A percentile compares a stretch with the other conserved stretches of the same genome.
These are phyloP conservation scores for Metschnikowia vanudenii DNA, from an alignment of 805 yeast species.

Conservation along the genomic window DNA sequence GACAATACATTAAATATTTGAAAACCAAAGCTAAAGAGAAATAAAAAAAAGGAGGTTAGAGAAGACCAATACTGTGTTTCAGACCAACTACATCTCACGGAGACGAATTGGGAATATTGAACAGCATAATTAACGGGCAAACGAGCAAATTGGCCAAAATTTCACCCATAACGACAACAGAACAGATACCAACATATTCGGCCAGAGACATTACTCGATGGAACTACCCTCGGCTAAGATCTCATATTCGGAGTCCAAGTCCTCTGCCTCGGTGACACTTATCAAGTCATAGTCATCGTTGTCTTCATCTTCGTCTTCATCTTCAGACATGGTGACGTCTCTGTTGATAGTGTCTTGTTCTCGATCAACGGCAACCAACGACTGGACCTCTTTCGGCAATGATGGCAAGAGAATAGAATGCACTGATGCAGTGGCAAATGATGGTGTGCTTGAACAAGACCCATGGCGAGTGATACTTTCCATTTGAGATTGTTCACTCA, in stretches of 20 bases:
- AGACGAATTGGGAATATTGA: too few relatives aligned
- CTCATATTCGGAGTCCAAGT: slow-evolving; percentile 37
- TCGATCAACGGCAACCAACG: neutral
- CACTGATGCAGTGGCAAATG: slow-evolving; percentile 8
- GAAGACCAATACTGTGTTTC: too few relatives aligned
- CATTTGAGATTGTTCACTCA: neutral
- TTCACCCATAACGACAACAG: too few relatives aligned
- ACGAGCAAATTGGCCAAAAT: too few relatives aligned
- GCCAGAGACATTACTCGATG: neutral
- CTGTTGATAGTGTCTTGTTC: slow-evolving; percentile 1
- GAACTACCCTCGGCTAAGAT: slow-evolving; percentile 25
- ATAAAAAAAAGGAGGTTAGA: too few relatives aligned
- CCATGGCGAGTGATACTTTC: slow-evolving; percentile 1
- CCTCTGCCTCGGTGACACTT: slow-evolving; percentile 29
- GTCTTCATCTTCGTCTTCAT: slow-evolving; percentile 12
- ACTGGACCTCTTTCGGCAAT: slow-evolving; percentile 10
- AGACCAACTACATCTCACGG: too few relatives aligned
- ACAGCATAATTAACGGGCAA: too few relatives aligned
- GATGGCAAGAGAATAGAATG: slow-evolving; percentile 12
- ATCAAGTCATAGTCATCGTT: slow-evolving; percentile 37
- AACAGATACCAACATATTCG: too few relatives aligned
- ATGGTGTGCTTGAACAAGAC: slow-evolving; percentile 6
- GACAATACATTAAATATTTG: too few relatives aligned
- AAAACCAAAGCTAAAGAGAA: too few relatives aligned
- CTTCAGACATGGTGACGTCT: slow-evolving; percentile 3